Evolutionary conservation across 805 yeast genomes (phyloP).

Genomic region (Candida maris): DNA sequence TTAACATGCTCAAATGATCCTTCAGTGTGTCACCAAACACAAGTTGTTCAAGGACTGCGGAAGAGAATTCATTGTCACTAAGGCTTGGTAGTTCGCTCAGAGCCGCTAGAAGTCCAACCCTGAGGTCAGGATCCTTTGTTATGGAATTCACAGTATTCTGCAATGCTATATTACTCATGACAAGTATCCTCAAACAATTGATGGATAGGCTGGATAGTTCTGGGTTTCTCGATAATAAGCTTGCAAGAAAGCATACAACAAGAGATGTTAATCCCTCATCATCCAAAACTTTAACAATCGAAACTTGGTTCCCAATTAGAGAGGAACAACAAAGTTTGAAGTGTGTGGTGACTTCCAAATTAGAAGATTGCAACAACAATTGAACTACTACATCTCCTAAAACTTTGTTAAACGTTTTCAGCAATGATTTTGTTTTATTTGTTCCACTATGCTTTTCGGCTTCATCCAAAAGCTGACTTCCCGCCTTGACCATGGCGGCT

Average conservation of each 20-base stretch:
- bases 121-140: too few species aligned
- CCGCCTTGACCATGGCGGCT: slow-evolving; percentile 4
- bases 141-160: background rate
- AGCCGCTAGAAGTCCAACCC: too few species aligned
- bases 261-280: slow-evolving; percentile 11
- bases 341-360: slow-evolving; percentile 6
- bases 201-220: slow-evolving; percentile 17
- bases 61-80: too few species aligned
- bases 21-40: slow-evolving; percentile 10
- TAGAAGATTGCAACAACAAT: slow-evolving; percentile 11
- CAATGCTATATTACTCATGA: slow-evolving; percentile 7
- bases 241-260: slow-evolving; percentile 14
- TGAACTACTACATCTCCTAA: slow-evolving; percentile 15
- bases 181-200: slow-evolving; percentile 23
- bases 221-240: slow-evolving; percentile 5
- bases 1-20: background rate
- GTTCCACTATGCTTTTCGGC: slow-evolving; percentile 3
- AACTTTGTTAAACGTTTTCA: slow-evolving; percentile 16
- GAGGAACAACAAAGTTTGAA: slow-evolving; percentile 22
- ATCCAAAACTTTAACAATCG: slow-evolving; percentile 8
- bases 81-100: too few species aligned
- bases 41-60: background rate
- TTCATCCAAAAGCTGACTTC: slow-evolving; percentile 2
- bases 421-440: background rate
- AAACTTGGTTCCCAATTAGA: slow-evolving; percentile 19